Evolutionary conservation across 164 flowering plant genomes (phyloP).

Genomic region (grape (Vitis vinifera)): DNA sequence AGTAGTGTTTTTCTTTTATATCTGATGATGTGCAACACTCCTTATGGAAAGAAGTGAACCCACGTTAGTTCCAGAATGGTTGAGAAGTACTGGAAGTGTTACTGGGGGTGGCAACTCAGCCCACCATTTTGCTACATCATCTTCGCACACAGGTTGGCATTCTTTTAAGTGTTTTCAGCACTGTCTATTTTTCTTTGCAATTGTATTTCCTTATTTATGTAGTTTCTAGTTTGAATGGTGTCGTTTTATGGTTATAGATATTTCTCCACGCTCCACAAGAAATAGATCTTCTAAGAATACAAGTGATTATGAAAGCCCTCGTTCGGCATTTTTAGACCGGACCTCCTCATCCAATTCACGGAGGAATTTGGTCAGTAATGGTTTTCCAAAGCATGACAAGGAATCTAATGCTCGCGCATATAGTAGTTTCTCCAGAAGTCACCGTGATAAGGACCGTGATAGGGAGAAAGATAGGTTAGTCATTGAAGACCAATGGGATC

Average conservation of each 20-base stretch:
- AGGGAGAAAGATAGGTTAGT: constrained; percentile 51
- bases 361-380: constrained; percentile 65
- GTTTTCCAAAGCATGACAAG: constrained; percentile 44
- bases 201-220: not conserved
- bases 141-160: constrained; percentile 54
- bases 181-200: not conserved
- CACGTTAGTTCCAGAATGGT: constrained; percentile 87
- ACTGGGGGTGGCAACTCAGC: constrained; percentile 54
- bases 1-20: constrained; percentile 10
- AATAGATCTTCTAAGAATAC: constrained; percentile 43
- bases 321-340: constrained; percentile 46
- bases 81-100: constrained; percentile 63
- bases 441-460: constrained; percentile 71
- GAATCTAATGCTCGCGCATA: constrained; percentile 26
- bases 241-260: constrained; percentile 37
- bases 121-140: constrained; percentile 52
- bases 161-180: not conserved
- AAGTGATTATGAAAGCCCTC: constrained; percentile 52
- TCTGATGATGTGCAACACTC: constrained; percentile 51
- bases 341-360: constrained; percentile 54
- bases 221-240: not conserved
- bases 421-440: constrained; percentile 71
- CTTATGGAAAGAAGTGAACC: constrained; percentile 89
- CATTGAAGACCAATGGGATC: constrained; percentile 49
- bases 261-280: constrained; percentile 31